Percentiles rank a stretch among this genome's conserved stretches.
These are phyloP conservation scores for Hortaea sp. DNA, from an alignment of 2,329 filamentous ascomycete species.

Conservation along the genomic window DNA sequence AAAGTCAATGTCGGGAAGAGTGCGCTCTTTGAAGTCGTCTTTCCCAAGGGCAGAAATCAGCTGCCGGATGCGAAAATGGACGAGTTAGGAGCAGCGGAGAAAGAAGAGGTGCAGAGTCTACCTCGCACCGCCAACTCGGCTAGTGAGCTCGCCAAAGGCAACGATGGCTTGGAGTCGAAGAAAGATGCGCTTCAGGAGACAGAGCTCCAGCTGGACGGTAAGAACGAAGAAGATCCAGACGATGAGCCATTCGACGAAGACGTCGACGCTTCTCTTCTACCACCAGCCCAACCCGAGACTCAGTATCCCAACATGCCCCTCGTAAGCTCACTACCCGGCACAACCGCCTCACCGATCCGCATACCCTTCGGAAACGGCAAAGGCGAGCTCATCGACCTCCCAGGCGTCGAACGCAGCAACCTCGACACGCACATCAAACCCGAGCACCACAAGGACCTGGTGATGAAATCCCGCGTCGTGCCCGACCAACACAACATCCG, in stretches of 20 bases:
- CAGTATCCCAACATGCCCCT: constrained; percentile 77
- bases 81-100: not conserved
- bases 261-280: constrained; percentile 47
- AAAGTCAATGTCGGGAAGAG: constrained; percentile 98
- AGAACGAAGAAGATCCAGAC: constrained; percentile 6
- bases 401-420: constrained; percentile 66
- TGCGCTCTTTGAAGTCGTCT: constrained; percentile 75
- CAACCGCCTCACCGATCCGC: constrained; percentile 88
- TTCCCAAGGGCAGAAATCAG: constrained; percentile 53
- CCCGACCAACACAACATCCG: constrained; percentile 66
- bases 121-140: not conserved
- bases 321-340: constrained; percentile 79
- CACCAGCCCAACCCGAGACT: constrained; percentile 62
- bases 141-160: constrained; percentile 2
- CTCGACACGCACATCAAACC: constrained; percentile 62
- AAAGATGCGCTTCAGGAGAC: constrained; percentile 4
- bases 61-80: not conserved
- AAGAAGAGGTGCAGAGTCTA: not conserved
- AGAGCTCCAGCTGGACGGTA: not conserved
- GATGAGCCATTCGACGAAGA: constrained; percentile 18
- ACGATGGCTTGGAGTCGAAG: not conserved
- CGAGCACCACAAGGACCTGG: constrained; percentile 54
- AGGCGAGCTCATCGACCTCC: constrained; percentile 88
- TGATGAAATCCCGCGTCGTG: constrained; percentile 68
- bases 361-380: constrained; percentile 77